Conservation (phyloP, 257 asterid species). For the Ballota nigra region DNA sequence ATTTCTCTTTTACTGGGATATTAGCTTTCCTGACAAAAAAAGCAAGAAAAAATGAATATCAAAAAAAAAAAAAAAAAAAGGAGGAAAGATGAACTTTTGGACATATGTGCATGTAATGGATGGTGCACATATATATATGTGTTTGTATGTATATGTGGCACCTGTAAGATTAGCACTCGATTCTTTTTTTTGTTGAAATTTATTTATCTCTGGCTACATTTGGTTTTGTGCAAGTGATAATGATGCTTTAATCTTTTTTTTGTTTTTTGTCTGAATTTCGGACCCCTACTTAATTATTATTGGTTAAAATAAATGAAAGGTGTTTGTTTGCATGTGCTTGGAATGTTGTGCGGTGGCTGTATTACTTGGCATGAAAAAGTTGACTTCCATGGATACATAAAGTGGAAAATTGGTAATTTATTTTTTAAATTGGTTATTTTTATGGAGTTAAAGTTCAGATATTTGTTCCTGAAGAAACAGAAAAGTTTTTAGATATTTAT, state of each 20-base stretch:
- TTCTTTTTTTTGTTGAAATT: slow-evolving; percentile 15
- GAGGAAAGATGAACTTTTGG: slow-evolving; percentile 35
- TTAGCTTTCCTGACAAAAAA: slow-evolving; percentile 21
- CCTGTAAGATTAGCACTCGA: slow-evolving; percentile 39
- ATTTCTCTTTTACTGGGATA: slow-evolving; percentile 31
- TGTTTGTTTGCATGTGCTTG: slow-evolving; percentile 25
- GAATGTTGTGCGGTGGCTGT: background rate
- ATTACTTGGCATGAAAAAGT: background rate
- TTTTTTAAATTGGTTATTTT: background rate
- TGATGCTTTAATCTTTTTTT: slow-evolving; percentile 24
- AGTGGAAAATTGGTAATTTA: background rate
- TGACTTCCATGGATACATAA: background rate
- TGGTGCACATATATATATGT: slow-evolving; percentile 47
- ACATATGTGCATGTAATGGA: slow-evolving; percentile 45
- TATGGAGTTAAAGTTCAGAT: background rate
- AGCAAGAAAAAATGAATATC: background rate
- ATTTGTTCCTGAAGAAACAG: background rate
- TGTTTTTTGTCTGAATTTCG: slow-evolving; percentile 13
- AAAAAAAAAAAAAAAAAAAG: background rate
- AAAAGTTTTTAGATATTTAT: background rate
- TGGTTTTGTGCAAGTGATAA: slow-evolving; percentile 19
- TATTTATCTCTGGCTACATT: slow-evolving; percentile 19
- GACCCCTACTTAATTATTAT: slow-evolving; percentile 17
- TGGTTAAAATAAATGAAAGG: slow-evolving; percentile 2
- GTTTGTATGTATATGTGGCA: slow-evolving; percentile 30